phyloP scores from a whole-genome alignment of 495 filamentous ascomycete species.

The Talaromyces adpressus region DNA sequence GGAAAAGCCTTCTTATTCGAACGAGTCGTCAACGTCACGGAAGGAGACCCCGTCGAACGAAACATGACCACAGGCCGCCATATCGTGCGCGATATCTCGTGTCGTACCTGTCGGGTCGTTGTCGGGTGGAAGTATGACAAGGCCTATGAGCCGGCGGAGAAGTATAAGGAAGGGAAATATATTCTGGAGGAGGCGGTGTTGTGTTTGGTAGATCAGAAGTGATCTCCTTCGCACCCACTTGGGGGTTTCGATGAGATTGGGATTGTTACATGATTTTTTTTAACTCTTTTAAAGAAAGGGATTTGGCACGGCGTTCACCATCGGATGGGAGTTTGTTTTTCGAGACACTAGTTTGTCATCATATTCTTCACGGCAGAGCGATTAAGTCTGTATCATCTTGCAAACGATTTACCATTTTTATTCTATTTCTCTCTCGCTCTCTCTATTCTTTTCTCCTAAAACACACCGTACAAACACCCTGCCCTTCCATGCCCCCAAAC shows the following conservation, averaged over 20 bases:
- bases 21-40: conserved; percentile 80
- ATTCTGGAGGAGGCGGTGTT: conserved; percentile 93
- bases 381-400: background rate
- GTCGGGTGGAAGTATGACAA: conserved; percentile 99
- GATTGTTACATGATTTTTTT: background rate
- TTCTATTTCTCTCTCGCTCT: background rate
- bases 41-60: conserved; percentile 76
- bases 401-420: background rate
- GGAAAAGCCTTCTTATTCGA: conserved; percentile 98
- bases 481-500: conserved; percentile 81
- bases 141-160: conserved; percentile 83
- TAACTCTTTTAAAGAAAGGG: background rate
- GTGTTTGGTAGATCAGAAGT: conserved; percentile 56
- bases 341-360: background rate
- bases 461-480: conserved; percentile 76
- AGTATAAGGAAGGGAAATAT: conserved; percentile 98
- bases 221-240: background rate
- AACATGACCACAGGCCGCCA: conserved; percentile 99
- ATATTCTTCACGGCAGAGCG: background rate
- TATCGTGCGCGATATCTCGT: conserved; percentile 86
- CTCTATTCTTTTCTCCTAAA: conserved; percentile 38
- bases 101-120: conserved; percentile 79
- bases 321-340: background rate
- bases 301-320: background rate
- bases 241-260: background rate